These are phyloP conservation scores for Penicillium nordicum DNA, from an alignment of 2,329 filamentous ascomycete species.

Conservation along the genomic window DNA sequence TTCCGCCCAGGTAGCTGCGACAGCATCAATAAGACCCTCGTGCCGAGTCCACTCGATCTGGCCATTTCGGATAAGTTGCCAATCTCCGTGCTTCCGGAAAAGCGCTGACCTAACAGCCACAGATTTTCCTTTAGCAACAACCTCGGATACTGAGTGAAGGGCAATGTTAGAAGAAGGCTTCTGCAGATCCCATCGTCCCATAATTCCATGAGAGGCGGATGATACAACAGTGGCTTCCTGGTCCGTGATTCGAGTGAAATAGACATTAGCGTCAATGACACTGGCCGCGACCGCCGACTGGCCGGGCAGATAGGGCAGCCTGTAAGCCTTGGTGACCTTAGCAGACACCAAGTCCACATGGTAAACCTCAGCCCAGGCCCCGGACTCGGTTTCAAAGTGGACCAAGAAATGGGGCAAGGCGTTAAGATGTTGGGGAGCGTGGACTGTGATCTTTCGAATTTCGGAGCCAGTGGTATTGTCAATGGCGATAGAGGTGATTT, in stretches of 20 bases:
- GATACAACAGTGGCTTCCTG: constrained; percentile 72
- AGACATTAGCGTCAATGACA: constrained; percentile 75
- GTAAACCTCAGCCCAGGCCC: constrained; percentile 81
- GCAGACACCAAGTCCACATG: constrained; percentile 71
- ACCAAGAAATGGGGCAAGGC: constrained; percentile 80
- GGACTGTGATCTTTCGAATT: constrained; percentile 60
- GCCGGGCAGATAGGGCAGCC: constrained; percentile 67
- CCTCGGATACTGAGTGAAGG: constrained; percentile 73
- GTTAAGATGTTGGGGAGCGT: constrained; percentile 69
- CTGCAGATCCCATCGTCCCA: constrained; percentile 69
- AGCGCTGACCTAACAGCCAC: constrained; percentile 77
- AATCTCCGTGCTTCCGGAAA: constrained; percentile 65
- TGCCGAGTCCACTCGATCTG: constrained; percentile 74
- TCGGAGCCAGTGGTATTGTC: constrained; percentile 41
- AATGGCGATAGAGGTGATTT: constrained; percentile 38
- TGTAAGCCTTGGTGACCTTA: constrained; percentile 72
- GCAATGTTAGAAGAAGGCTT: constrained; percentile 46
- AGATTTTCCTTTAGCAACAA: constrained; percentile 67
- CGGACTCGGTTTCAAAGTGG: constrained; percentile 66
- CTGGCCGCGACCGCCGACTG: constrained; percentile 75
- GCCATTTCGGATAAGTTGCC: constrained; percentile 80
- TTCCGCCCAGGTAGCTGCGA: constrained; percentile 77
- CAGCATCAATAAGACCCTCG: constrained; percentile 76
- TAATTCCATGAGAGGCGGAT: constrained; percentile 70
- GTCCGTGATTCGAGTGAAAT: constrained; percentile 77